Conservation (phyloP, 352 stramenopile genomes). For the Pythium brassicae region DNA sequence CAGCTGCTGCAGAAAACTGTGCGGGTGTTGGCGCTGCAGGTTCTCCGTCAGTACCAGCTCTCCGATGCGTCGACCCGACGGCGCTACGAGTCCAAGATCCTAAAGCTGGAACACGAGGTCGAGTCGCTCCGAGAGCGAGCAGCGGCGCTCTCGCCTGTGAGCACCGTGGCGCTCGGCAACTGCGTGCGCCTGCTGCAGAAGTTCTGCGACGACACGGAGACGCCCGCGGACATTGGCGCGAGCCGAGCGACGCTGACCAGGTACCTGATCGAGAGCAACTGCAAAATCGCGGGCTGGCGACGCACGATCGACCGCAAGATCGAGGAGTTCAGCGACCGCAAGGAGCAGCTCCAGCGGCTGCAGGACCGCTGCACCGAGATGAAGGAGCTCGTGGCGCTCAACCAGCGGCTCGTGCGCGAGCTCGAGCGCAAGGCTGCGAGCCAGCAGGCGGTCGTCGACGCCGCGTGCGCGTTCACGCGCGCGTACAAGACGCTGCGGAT, state of each 20-base stretch:
- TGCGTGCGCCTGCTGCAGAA: slow-evolving; percentile 40
- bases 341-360: slow-evolving; percentile 36
- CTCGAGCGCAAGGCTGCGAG: slow-evolving; percentile 30
- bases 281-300: slow-evolving; percentile 43
- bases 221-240: slow-evolving; percentile 10
- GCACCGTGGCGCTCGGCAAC: slow-evolving; percentile 32
- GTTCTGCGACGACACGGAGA: slow-evolving; percentile 30
- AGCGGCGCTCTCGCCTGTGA: slow-evolving; percentile 15
- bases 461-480: slow-evolving; percentile 30
- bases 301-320: slow-evolving; percentile 39
- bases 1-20: slow-evolving; percentile 13
- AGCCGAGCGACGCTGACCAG: slow-evolving; percentile 10
- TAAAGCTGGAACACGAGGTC: slow-evolving; percentile 16
- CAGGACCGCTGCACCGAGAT: slow-evolving; percentile 40
- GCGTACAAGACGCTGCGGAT: slow-evolving; percentile 36
- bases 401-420: slow-evolving; percentile 39
- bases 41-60: background rate
- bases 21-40: slow-evolving; percentile 8
- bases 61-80: slow-evolving; percentile 1
- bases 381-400: slow-evolving; percentile 39
- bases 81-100: slow-evolving; percentile 15
- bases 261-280: slow-evolving; percentile 43
- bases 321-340: slow-evolving; percentile 33
- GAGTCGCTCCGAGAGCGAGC: slow-evolving; percentile 2
- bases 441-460: slow-evolving; percentile 35